Evolutionary conservation across 768 basidiomycete species (phyloP).

Genomic region (Austroboletus eburneus): DNA sequence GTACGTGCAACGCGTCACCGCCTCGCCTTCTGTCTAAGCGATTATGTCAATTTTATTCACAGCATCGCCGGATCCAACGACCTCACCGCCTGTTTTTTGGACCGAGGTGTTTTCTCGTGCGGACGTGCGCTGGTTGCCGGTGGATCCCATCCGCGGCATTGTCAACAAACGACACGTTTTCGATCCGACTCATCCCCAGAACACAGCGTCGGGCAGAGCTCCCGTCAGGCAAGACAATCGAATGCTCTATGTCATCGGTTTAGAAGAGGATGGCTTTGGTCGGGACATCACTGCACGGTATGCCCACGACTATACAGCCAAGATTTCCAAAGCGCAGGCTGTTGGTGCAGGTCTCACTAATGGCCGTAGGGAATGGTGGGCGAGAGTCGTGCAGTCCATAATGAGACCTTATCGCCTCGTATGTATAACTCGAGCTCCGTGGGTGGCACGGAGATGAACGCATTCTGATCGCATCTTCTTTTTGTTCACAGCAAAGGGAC

Average conservation of each 20-base stretch:
- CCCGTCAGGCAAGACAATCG: slow-evolving; percentile 57
- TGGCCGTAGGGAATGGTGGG: slow-evolving; percentile 87
- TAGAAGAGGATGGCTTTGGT: slow-evolving; percentile 92
- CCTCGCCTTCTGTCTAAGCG: slow-evolving; percentile 16
- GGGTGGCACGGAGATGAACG: slow-evolving; percentile 16
- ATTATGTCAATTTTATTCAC: slow-evolving; percentile 19
- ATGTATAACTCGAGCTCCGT: slow-evolving; percentile 26
- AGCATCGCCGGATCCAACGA: slow-evolving; percentile 46
- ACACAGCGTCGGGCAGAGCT: slow-evolving; percentile 13
- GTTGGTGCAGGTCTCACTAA: slow-evolving; percentile 43
- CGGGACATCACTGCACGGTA: slow-evolving; percentile 91
- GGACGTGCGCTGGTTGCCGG: slow-evolving; percentile 86
- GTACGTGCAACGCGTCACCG: slow-evolving; percentile 15
- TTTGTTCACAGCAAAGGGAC: slow-evolving; percentile 68
- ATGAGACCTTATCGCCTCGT: slow-evolving; percentile 82
- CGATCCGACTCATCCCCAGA: slow-evolving; percentile 53
- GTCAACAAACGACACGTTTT: slow-evolving; percentile 80
- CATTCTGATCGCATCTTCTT: slow-evolving; percentile 7
- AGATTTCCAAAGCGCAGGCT: slow-evolving; percentile 76
- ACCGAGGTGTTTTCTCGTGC: slow-evolving; percentile 94
- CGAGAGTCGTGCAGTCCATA: slow-evolving; percentile 55
- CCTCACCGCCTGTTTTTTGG: slow-evolving; percentile 88
- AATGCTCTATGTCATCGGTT: slow-evolving; percentile 89
- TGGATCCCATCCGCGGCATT: slow-evolving; percentile 80
- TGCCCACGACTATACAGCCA: slow-evolving; percentile 73